phyloP scores from a whole-genome alignment of 129 eudicot species.

The Lonicera japonica region DNA sequence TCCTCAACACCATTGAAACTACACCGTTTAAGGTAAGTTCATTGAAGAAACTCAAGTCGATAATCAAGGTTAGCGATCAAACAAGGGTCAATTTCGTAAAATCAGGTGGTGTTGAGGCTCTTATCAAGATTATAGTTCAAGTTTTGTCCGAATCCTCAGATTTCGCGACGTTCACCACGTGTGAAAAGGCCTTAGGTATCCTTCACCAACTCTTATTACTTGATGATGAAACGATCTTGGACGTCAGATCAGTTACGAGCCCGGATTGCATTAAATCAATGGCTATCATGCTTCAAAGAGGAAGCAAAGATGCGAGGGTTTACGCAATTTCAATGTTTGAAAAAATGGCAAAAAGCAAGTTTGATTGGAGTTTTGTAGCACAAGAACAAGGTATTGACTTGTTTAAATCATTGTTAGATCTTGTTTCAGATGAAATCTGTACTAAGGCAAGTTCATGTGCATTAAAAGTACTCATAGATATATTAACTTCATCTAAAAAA shows the following conservation, averaged over 20 bases:
- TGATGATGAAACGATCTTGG: constrained; percentile 37
- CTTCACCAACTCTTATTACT: constrained; percentile 28
- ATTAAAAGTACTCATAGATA: constrained; percentile 40
- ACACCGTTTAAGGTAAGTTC: constrained; percentile 73
- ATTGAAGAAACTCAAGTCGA: constrained; percentile 41
- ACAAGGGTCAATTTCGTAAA: constrained; percentile 42
- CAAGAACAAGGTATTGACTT: constrained; percentile 62
- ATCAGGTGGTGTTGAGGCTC: constrained; percentile 55
- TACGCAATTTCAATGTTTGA: constrained; percentile 48
- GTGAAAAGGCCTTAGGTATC: constrained; percentile 72
- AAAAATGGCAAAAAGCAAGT: constrained; percentile 35
- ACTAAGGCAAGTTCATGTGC: constrained; percentile 63
- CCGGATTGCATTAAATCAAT: constrained; percentile 57
- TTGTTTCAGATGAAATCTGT: constrained; percentile 57
- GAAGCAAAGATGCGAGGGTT: constrained; percentile 63
- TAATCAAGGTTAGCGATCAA: constrained; percentile 45
- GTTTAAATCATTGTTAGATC: constrained; percentile 66
- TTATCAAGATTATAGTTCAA: constrained; percentile 46
- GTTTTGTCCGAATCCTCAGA: constrained; percentile 50
- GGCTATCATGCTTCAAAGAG: constrained; percentile 63
- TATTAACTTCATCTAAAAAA: constrained; percentile 50
- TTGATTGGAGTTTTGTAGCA: constrained; percentile 35
- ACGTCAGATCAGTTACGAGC: constrained; percentile 20
- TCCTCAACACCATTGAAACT: constrained; percentile 43
- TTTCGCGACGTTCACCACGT: constrained; percentile 58